Conservation (phyloP, 169 alveolate genomes). For the Toxoplasma gondii region DNA sequence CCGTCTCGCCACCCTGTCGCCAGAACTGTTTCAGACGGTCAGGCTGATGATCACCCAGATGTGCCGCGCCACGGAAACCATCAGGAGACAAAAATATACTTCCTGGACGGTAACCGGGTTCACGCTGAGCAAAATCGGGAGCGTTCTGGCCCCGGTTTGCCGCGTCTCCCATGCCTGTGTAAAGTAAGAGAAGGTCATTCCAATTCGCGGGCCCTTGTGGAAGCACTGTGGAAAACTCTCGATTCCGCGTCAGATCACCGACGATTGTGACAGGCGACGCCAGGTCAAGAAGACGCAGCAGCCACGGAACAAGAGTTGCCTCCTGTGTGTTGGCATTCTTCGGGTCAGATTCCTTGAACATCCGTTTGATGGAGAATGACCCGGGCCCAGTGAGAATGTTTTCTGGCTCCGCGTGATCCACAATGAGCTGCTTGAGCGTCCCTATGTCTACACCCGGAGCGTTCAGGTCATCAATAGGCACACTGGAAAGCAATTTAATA, state of each 20-base stretch:
- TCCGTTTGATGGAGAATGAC: not conserved
- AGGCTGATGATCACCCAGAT: not conserved
- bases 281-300: not conserved
- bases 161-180: conserved; percentile 3
- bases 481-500: not conserved
- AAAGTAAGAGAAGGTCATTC: not conserved
- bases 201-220: conserved; percentile 10
- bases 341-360: not conserved
- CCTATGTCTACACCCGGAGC: not conserved
- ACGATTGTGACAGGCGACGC: not conserved
- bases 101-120: not conserved
- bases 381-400: conserved; percentile 32
- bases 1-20: not conserved
- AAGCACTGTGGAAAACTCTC: conserved; percentile 3
- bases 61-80: conserved; percentile 13
- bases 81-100: not conserved
- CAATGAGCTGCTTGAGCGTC: conserved; percentile 19
- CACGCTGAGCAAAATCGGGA: not conserved
- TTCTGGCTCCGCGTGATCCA: not conserved
- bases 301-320: not conserved
- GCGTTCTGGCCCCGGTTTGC: not conserved
- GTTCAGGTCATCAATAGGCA: not conserved
- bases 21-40: not conserved
- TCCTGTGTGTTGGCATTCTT: not conserved
- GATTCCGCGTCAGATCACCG: not conserved